A percentile compares a stretch with the other conserved stretches of the same genome.
Evolutionary conservation across 2,329 filamentous ascomycete species (phyloP).

Genomic region (Alternaria viburni): DNA sequence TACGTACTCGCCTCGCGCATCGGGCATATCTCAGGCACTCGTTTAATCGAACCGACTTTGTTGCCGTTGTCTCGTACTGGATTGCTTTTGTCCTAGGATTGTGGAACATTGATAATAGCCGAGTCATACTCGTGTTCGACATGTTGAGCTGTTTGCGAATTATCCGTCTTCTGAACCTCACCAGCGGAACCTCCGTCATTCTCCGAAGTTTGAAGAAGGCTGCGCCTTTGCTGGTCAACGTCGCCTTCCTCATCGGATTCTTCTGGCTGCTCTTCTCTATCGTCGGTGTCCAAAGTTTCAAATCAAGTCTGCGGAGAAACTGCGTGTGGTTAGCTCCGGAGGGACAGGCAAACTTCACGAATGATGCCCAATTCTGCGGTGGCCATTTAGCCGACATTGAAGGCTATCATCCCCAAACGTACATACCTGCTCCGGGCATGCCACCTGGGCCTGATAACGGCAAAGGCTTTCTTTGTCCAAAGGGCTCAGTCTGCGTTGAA

Average conservation of each 20-base stretch:
- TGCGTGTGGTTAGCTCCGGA: slow-evolving; percentile 62
- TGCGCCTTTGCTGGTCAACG: slow-evolving; percentile 86
- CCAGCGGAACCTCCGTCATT: slow-evolving; percentile 93
- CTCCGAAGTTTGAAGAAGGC: slow-evolving; percentile 94
- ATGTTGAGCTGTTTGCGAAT: slow-evolving; percentile 98
- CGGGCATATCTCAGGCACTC: slow-evolving; percentile 92
- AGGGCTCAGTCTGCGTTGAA: slow-evolving; percentile 82
- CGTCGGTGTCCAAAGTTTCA: slow-evolving; percentile 93
- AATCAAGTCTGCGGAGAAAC: slow-evolving; percentile 57
- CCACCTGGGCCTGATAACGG: slow-evolving; percentile 48
- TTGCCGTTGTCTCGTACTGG: slow-evolving; percentile 96
- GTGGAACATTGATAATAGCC: slow-evolving; percentile 68
- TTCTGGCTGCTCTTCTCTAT: slow-evolving; percentile 99
- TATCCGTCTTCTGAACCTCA: slow-evolving; percentile 85
- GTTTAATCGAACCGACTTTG: slow-evolving; percentile 93
- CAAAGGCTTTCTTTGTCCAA: slow-evolving; percentile 90
- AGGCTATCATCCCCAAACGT: slow-evolving; percentile 61
- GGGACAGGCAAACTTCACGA: slow-evolving; percentile 60
- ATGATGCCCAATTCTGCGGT: slow-evolving; percentile 77
- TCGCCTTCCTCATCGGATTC: slow-evolving; percentile 92
- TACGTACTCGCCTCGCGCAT: slow-evolving; percentile 83
- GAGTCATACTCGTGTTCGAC: slow-evolving; percentile 86
- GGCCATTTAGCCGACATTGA: slow-evolving; percentile 65
- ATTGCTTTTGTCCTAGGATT: slow-evolving; percentile 79
- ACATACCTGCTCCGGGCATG: slow-evolving; percentile 63